Base-by-base conservation (phyloP, 257 asterid species). In the Verbena officinalis region DNA sequence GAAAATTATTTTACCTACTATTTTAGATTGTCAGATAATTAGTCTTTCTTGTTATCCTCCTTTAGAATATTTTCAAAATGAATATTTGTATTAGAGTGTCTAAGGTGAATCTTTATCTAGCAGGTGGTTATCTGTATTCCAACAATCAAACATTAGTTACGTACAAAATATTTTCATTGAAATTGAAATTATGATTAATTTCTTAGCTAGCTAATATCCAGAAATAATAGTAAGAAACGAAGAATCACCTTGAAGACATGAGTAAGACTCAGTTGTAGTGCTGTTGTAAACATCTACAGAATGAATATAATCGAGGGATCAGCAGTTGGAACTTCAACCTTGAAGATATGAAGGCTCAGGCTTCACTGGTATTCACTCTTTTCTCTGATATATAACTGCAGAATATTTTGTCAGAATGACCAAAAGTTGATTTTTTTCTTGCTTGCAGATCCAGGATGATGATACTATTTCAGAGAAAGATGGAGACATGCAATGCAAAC, bases 261-360 rank as follows among this genome's bases (percentile, higher is more conserved):
- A 27, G 33, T 27, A 27, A 27, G 33, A n/a, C 15, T 40, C 44
- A 52, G 27, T 51, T 59, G 9, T 33, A 39, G 27, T 16, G 52
- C 30, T 40, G 71, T 69, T 49, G 23, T 24, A 23, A 67, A 48
- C 61, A 36, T 76, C 58, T 58, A 68, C 85, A 85, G 93, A 83
- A 80, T 59, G 93, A 85, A 63, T 85, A 85, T 62, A 85, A 80
- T 62, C 84, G 89, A 31, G 93, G 87, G 66, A 83, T 85, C 58
- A 85, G 93, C 68, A 74, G 87, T 53, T 85, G 93, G 93, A 76
- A 85, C 69, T 85, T 85, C 69, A 75, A 85, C 73, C 80, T 85
- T 71, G 89, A 85, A 15, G 89, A 85, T 74, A 45, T 83, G 76
- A 85, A 83, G 78, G 87, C 84, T 33, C 89, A 85, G 72, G 93